Evolutionary conservation across 1,284 basidiomycete genomes (phyloP), one percentile per base, ranked within the genome.

Genomic region (Trametes hirsuta): DNA sequence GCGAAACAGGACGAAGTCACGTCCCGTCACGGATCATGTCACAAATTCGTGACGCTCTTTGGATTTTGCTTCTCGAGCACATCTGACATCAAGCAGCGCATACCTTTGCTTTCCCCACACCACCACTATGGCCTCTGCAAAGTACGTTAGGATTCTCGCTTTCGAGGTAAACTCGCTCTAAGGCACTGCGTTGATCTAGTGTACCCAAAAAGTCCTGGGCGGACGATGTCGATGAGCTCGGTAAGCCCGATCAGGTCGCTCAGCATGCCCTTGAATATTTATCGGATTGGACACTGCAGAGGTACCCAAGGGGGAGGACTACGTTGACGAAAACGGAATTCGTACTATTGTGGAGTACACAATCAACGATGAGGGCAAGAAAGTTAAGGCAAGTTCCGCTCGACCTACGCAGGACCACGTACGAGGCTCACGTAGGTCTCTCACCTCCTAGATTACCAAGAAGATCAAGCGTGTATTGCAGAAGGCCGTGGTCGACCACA

Each of bases 401-500:
- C 40, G 21, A 8, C 4, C 21, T n/a, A 15, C 15, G 25, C 6
- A 30, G 9, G 44, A 50, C 21, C 6, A 14, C 30, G 12, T 44
- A 24, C 54, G 11, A 36, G 18, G 49, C 42, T 53, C 5, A 35
- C 34, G 30, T 48, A 25, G 34, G 35, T 34, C 45, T 24, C 37
- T 36, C 15, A 10, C 30, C 18, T 6, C 63, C 6, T 62, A 95
- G 93, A 87, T 95, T 66, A 97, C 92, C 12, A 85, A 94, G 63
- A 88, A 89, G 69, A 94, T 92, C 71, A 93, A 93, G 76, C 86
- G 95, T 50, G 92, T 90, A 1, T 81, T 98, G 21, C 90, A 97
- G 73, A 96, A 94, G 74, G 89, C 92, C n/a, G 84, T 94, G 42
- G 97, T 99, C 40, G 94, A 96, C 66, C 95, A 97, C 72, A 84